Base-by-base conservation (phyloP, 2,329 filamentous ascomycete genomes). In the Graphiopsis chlorocephala region DNA sequence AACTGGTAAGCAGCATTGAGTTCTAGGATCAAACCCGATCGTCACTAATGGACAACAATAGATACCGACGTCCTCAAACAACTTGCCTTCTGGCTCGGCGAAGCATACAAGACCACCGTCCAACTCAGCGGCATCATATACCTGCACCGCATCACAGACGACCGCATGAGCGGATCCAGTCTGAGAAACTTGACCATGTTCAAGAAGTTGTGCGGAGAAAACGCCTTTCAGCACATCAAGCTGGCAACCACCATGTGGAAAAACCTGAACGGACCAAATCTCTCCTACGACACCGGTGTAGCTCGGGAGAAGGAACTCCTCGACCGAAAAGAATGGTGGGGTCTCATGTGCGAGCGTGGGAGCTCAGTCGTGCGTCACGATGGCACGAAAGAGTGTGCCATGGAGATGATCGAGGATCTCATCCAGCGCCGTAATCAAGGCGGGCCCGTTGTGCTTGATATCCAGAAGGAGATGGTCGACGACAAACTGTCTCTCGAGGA, bases 71-170 rank as follows among this genome's bases (percentile, higher is more conserved):
- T 83, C 1, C 74, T 84, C 1, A 58, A 72, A 17, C 72, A 78
- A 31, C 79, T 83, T 23, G 78, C 79, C 0, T 70, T 71, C 4
- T 81, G 76, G 67, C 72, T 82, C 2, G 73, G 71, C 0, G 62
- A 63, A 0, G 71, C 74, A 1, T 79, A 78, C 64, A 68, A 67
- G 25, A 64, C 73, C 12, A 35, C 62, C 17, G 71, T 76, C 58
- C 73, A 73, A 35, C 75, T 82, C 4, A 72, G 72, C 8, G 82
- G 81, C 0, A 78, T 83, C 60, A 76, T 83, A 26, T 83, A 83
- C 69, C 67, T 83, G 12, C 81, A 82, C 55, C 74, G 75, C 0
- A 83, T 84, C 65, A 75, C 74, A 0, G 77, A 81, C 57, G 74
- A 69, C n/a, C 74, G 80, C 17, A 75, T 83, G 70, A 71, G 72